A percentile compares a stretch with the other conserved stretches of the same genome.
Evolutionary conservation across 2,329 filamentous ascomycete genomes (phyloP).

Genomic region (Thelonectria discophora): DNA sequence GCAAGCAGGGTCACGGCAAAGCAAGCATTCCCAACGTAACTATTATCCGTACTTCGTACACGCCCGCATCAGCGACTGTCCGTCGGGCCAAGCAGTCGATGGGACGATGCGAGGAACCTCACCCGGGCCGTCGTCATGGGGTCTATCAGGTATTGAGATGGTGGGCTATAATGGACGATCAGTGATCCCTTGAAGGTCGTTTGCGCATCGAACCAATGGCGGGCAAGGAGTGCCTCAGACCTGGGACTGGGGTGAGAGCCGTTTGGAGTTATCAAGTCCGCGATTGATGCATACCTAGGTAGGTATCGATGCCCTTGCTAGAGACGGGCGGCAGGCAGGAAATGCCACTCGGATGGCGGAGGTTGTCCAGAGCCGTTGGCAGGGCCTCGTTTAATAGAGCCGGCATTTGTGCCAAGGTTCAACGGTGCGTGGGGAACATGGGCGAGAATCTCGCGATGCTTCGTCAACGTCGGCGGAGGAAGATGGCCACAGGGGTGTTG

Average conservation of each 20-base stretch:
- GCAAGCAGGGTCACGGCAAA: background rate
- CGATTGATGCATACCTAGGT: no score
- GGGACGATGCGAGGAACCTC: background rate
- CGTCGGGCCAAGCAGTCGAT: background rate
- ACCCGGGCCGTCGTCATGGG: background rate
- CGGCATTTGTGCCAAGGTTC: conserved; percentile 1
- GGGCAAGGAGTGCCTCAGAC: background rate
- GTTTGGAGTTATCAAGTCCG: conserved; percentile 9
- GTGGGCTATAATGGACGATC: background rate
- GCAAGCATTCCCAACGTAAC: background rate
- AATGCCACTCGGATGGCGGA: background rate
- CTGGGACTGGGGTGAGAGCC: background rate
- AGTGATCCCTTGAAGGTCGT: background rate
- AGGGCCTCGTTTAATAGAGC: background rate
- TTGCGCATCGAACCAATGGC: background rate
- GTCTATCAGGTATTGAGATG: background rate
- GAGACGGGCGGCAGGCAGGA: background rate
- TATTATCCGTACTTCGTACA: background rate
- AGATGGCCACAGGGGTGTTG: background rate
- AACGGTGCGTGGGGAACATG: background rate
- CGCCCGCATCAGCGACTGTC: background rate
- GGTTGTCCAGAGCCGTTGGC: background rate
- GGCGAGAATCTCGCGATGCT: conserved; percentile 4
- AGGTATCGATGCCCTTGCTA: background rate
- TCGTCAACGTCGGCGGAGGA: background rate